Evolutionary conservation across 2,329 filamentous ascomycete species (phyloP).

Genomic region (Ascochyta rabiei): DNA sequence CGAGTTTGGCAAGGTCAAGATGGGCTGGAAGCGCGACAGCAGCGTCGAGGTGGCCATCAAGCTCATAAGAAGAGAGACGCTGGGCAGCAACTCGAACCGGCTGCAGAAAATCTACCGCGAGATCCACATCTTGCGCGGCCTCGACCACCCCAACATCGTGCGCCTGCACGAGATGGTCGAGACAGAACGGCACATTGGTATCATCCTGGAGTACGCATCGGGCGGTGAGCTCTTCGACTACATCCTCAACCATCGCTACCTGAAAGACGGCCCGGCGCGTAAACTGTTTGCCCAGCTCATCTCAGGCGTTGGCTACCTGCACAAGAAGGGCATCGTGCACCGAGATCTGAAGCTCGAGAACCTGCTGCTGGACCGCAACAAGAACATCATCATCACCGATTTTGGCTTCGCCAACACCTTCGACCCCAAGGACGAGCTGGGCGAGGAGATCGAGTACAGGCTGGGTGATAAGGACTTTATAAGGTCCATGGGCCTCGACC

Average conservation of each 20-base stretch:
- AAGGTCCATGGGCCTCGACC: conserved; percentile 84
- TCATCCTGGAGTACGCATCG: conserved; percentile 97
- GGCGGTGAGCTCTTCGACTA: conserved; percentile 98
- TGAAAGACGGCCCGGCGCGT: conserved; percentile 91
- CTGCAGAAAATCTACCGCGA: conserved; percentile 97
- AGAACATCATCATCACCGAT: conserved; percentile 99
- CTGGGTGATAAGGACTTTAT: conserved; percentile 87
- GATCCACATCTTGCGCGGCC: conserved; percentile 84
- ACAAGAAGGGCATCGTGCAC: conserved; percentile 98
- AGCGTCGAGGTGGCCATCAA: conserved; percentile 96
- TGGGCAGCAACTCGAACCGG: conserved; percentile 86
- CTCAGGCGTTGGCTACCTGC: conserved; percentile 94
- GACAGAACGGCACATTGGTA: conserved; percentile 95
- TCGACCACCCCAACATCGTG: conserved; percentile 96
- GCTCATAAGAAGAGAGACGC: conserved; percentile 87
- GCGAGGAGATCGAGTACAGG: conserved; percentile 87
- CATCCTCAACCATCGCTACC: conserved; percentile 93
- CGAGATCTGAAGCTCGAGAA: conserved; percentile 97
- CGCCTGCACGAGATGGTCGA: conserved; percentile 98
- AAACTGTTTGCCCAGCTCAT: conserved; percentile 93
- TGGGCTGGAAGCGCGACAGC: conserved; percentile 96
- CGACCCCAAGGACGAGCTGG: conserved; percentile 83
- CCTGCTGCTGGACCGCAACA: conserved; percentile 89
- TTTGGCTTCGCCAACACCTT: conserved; percentile 99
- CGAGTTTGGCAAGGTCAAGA: conserved; percentile 98